Evolutionary conservation across 352 stramenopile species (phyloP).

Genomic region (Discostella stelligera): DNA sequence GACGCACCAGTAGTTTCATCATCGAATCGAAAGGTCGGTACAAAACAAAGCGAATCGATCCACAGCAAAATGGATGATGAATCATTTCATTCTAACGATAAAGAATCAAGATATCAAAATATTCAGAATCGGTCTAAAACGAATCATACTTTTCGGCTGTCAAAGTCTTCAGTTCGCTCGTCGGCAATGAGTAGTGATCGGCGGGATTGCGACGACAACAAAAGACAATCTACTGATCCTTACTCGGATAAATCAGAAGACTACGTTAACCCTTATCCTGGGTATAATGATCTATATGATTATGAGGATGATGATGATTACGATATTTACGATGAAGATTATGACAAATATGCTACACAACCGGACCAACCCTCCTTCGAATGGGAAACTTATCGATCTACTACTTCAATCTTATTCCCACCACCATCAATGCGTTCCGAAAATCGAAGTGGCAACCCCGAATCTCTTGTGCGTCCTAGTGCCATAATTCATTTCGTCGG

Average conservation of each 20-base stretch:
- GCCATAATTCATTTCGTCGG: constrained; percentile 78
- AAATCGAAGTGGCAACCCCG: constrained; percentile 10
- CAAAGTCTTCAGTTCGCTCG: neutral
- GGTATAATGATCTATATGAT: neutral
- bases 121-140: neutral
- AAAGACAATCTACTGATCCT: neutral
- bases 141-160: neutral
- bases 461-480: constrained; percentile 28
- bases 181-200: neutral
- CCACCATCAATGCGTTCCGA: neutral
- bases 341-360: constrained; percentile 7
- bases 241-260: constrained; percentile 6
- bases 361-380: constrained; percentile 34
- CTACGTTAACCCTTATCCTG: neutral
- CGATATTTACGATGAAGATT: constrained; percentile 19
- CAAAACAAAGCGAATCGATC: constrained; percentile 4
- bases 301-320: constrained; percentile 29
- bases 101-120: neutral
- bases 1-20: neutral
- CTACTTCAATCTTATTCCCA: constrained; percentile 46
- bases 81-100: neutral
- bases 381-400: constrained; percentile 61
- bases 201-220: neutral
- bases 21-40: neutral
- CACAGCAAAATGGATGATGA: constrained; percentile 7